Percentiles rank a stretch among this genome's conserved stretches.
Evolutionary conservation across 2,329 filamentous ascomycete genomes (phyloP).

Genomic region (Colletotrichum sp.): DNA sequence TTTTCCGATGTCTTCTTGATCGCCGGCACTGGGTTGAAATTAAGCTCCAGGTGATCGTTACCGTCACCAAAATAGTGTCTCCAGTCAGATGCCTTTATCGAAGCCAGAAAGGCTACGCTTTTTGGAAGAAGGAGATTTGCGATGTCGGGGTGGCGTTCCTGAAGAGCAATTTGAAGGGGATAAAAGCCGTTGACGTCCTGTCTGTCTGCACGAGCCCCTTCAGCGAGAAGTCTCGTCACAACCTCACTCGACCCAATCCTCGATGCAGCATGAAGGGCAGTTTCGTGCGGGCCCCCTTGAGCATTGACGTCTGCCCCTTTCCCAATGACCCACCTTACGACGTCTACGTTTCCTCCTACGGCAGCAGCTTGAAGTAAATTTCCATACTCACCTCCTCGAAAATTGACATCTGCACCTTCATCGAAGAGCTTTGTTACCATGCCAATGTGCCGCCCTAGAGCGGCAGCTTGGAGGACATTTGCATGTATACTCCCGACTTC

Average conservation of each 20-base stretch:
- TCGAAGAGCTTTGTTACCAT: background rate
- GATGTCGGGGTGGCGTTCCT: background rate
- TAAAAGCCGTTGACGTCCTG: background rate
- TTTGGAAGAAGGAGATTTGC: background rate
- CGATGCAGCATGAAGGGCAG: background rate
- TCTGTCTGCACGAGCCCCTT: background rate
- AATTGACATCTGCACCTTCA: background rate
- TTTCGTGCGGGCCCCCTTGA: background rate
- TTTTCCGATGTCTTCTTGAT: background rate
- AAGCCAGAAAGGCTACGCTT: background rate
- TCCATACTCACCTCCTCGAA: background rate
- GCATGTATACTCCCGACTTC: background rate
- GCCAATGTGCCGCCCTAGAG: background rate
- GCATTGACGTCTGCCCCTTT: background rate
- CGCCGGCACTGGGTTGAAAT: background rate
- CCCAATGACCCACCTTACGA: background rate
- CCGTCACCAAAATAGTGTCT: background rate
- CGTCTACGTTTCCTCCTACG: background rate
- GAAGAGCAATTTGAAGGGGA: background rate
- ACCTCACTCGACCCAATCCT: background rate
- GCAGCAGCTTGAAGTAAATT: background rate
- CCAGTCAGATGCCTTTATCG: background rate
- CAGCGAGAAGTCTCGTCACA: background rate
- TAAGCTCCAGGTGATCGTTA: background rate
- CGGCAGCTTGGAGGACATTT: background rate